A percentile compares a stretch with the other conserved stretches of the same genome.
These are phyloP conservation scores for Zalaria obscura DNA, from an alignment of 2,329 filamentous ascomycete genomes.

Conservation along the genomic window DNA sequence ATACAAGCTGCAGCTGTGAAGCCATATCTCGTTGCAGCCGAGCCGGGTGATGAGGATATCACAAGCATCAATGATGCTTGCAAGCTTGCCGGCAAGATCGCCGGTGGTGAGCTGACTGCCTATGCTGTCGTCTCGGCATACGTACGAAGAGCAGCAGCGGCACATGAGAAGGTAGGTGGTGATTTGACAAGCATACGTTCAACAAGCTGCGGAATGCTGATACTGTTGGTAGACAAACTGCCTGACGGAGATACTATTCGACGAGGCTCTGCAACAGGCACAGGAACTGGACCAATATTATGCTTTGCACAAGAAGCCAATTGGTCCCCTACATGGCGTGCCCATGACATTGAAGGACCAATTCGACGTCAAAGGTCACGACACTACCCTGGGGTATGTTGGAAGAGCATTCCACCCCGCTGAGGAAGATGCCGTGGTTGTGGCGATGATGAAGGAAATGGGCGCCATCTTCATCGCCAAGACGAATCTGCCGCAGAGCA, in stretches of 20 bases:
- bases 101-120: not conserved
- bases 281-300: conserved; percentile 36
- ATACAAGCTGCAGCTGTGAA: not conserved
- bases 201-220: no score
- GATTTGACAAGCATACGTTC: no score
- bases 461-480: conserved; percentile 41
- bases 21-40: not conserved
- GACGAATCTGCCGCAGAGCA: conserved; percentile 36
- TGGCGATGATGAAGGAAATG: conserved; percentile 32
- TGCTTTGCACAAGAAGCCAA: conserved; percentile 25
- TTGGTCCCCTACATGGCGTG: conserved; percentile 21
- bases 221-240: not conserved
- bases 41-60: not conserved
- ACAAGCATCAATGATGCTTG: not conserved
- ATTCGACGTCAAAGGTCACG: conserved; percentile 37
- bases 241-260: conserved; percentile 37
- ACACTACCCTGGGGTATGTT: conserved; percentile 40
- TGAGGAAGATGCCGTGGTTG: conserved; percentile 33
- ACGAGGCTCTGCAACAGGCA: conserved; percentile 36
- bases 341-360: conserved; percentile 40
- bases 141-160: not conserved
- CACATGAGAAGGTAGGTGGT: not conserved
- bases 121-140: not conserved
- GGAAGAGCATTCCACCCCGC: conserved; percentile 35
- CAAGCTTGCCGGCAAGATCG: not conserved